Percentiles rank a stretch among this genome's conserved stretches.
These are phyloP conservation scores for Spathaspora passalidarum DNA, from an alignment of 805 yeast genomes.

Conservation along the genomic window DNA sequence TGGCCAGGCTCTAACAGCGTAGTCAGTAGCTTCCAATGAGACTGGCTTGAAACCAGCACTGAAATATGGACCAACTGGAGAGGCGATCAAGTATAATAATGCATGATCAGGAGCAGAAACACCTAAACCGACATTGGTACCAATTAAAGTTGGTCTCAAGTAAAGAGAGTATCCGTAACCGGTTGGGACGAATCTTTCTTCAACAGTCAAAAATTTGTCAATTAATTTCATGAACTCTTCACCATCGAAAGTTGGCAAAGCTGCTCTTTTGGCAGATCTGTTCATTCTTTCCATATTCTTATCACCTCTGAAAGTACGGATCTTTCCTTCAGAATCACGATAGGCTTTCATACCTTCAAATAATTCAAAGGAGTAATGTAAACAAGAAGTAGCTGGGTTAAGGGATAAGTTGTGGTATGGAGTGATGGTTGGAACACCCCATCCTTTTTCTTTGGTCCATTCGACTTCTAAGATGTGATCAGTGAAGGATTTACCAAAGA, in stretches of 20 bases:
- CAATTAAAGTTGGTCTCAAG: constrained; percentile 92
- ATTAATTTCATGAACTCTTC: constrained; percentile 75
- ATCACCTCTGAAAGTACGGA: constrained; percentile 87
- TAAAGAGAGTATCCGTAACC: constrained; percentile 89
- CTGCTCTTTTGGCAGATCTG: constrained; percentile 82
- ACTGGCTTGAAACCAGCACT: constrained; percentile 96
- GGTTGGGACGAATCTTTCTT: constrained; percentile 75
- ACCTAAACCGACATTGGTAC: constrained; percentile 87
- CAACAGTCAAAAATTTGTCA: constrained; percentile 71
- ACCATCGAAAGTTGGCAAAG: constrained; percentile 81
- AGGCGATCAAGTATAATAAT: constrained; percentile 78
- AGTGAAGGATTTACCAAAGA: constrained; percentile 59
- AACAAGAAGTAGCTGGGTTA: constrained; percentile 87
- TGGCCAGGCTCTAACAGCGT: constrained; percentile 98
- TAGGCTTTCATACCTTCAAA: constrained; percentile 97
- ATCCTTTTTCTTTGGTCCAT: constrained; percentile 76
- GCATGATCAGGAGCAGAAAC: constrained; percentile 83
- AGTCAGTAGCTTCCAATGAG: constrained; percentile 88
- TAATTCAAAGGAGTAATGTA: constrained; percentile 92
- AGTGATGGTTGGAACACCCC: constrained; percentile 85
- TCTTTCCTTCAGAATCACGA: constrained; percentile 53
- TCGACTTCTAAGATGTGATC: constrained; percentile 86
- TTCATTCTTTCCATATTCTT: constrained; percentile 92
- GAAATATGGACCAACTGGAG: constrained; percentile 94
- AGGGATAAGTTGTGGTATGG: constrained; percentile 76